Evolutionary conservation across 352 stramenopile species (phyloP).

Genomic region (Thalassiosira mediterranea): DNA sequence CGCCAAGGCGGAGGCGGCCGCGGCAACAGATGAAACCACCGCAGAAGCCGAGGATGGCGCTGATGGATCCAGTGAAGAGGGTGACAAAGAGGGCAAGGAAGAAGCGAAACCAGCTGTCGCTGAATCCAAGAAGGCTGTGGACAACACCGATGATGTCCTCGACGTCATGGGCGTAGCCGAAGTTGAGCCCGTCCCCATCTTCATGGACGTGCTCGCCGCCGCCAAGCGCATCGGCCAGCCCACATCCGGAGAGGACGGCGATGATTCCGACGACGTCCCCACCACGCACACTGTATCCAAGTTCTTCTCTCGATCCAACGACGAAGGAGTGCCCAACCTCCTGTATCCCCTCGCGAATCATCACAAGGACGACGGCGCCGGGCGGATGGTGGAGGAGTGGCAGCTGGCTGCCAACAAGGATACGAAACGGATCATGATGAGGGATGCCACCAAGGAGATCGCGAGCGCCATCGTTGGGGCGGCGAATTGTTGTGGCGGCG

Average conservation of each 20-base stretch:
- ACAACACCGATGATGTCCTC: background rate
- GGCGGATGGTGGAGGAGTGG: slow-evolving; percentile 82
- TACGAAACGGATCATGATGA: slow-evolving; percentile 75
- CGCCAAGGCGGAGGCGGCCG: background rate
- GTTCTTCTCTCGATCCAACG: slow-evolving; percentile 30
- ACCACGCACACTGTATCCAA: slow-evolving; percentile 2
- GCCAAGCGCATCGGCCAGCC: background rate
- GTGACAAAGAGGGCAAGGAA: slow-evolving; percentile 2
- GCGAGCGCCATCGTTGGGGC: slow-evolving; percentile 47
- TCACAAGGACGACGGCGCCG: slow-evolving; percentile 48
- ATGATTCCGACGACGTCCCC: background rate
- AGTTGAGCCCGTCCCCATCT: slow-evolving; percentile 43
- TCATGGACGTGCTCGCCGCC: slow-evolving; percentile 63
- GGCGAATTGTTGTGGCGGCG: slow-evolving; percentile 13
- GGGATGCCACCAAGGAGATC: slow-evolving; percentile 55
- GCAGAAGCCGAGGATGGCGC: background rate
- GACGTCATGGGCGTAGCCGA: slow-evolving; percentile 2
- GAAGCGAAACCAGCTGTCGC: background rate
- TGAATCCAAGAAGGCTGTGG: background rate
- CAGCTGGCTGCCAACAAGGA: slow-evolving; percentile 66
- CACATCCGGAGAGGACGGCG: background rate
- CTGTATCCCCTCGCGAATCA: slow-evolving; percentile 62
- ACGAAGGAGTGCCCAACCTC: slow-evolving; percentile 60
- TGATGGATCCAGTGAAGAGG: background rate
- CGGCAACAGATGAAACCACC: background rate